Percentiles rank a stretch among this genome's conserved stretches.
phyloP scores from a whole-genome alignment of 1,284 basidiomycete species.

The Spongispora temasekensis region DNA sequence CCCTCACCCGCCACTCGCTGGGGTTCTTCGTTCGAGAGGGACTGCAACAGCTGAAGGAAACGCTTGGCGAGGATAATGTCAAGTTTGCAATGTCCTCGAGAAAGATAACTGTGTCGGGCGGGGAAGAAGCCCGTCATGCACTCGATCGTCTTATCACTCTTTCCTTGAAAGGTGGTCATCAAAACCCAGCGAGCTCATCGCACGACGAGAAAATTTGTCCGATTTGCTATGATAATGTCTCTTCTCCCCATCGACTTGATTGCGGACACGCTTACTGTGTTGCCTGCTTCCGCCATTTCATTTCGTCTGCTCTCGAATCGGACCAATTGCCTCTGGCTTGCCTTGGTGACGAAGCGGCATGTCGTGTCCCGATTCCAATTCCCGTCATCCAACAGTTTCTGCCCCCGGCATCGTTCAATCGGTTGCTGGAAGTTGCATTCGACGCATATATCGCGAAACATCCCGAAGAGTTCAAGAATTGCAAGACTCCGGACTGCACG shows the following conservation, averaged over 20 bases:
- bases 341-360: slow-evolving; percentile 50
- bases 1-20: slow-evolving; percentile 39
- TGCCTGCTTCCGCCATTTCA: slow-evolving; percentile 51
- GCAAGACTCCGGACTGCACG: slow-evolving; percentile 57
- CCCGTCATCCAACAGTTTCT: slow-evolving; percentile 51
- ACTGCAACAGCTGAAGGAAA: slow-evolving; percentile 46
- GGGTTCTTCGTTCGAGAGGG: slow-evolving; percentile 52
- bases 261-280: slow-evolving; percentile 58
- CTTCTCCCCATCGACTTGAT: slow-evolving; percentile 45
- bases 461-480: slow-evolving; percentile 50
- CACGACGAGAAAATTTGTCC: slow-evolving; percentile 42
- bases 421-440: slow-evolving; percentile 49
- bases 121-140: slow-evolving; percentile 49
- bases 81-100: slow-evolving; percentile 38
- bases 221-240: slow-evolving; percentile 49
- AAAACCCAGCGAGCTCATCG: slow-evolving; percentile 9
- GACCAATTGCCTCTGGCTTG: slow-evolving; percentile 54
- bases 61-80: slow-evolving; percentile 53
- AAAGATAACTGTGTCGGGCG: slow-evolving; percentile 48
- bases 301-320: slow-evolving; percentile 46
- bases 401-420: slow-evolving; percentile 42
- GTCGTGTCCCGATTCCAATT: slow-evolving; percentile 50
- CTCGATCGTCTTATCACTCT: slow-evolving; percentile 45
- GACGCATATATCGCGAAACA: slow-evolving; percentile 45
- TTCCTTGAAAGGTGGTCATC: slow-evolving; percentile 37